Evolutionary conservation across 2,329 filamentous ascomycete species (phyloP).

Genomic region (Aspergillus quadricinctus): DNA sequence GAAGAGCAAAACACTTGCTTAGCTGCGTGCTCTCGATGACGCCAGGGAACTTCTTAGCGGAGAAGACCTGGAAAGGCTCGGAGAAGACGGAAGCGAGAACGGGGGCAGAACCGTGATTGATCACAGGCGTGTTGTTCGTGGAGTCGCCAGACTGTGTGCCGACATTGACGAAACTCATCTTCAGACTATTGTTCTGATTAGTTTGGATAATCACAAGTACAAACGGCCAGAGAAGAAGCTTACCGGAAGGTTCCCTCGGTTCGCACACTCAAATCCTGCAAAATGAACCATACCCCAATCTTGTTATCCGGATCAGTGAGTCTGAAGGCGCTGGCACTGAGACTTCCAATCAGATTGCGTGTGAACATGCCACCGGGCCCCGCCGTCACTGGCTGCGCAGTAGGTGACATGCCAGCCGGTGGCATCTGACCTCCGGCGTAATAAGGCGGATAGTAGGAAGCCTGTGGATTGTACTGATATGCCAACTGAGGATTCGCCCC

Average conservation of each 20-base stretch:
- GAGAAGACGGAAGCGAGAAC: constrained; percentile 84
- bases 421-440: constrained; percentile 32
- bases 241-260: constrained; percentile 90
- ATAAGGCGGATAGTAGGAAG: constrained; percentile 30
- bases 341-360: constrained; percentile 86
- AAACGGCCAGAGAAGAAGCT: neutral
- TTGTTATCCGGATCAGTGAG: constrained; percentile 74
- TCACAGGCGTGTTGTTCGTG: constrained; percentile 41
- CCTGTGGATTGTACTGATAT: constrained; percentile 32
- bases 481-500: constrained; percentile 27
- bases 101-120: constrained; percentile 73
- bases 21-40: constrained; percentile 90
- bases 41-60: constrained; percentile 96
- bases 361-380: constrained; percentile 82
- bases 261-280: constrained; percentile 90
- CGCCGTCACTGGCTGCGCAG: constrained; percentile 30
- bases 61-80: constrained; percentile 87
- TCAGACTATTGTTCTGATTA: constrained; percentile 45
- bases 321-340: constrained; percentile 82
- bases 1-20: constrained; percentile 87
- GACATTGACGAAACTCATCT: constrained; percentile 81
- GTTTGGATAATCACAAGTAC: neutral
- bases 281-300: constrained; percentile 91
- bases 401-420: constrained; percentile 31
- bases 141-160: constrained; percentile 46